Conservation (phyloP, 805 yeast genomes). For the Saturnispora sekii region DNA sequence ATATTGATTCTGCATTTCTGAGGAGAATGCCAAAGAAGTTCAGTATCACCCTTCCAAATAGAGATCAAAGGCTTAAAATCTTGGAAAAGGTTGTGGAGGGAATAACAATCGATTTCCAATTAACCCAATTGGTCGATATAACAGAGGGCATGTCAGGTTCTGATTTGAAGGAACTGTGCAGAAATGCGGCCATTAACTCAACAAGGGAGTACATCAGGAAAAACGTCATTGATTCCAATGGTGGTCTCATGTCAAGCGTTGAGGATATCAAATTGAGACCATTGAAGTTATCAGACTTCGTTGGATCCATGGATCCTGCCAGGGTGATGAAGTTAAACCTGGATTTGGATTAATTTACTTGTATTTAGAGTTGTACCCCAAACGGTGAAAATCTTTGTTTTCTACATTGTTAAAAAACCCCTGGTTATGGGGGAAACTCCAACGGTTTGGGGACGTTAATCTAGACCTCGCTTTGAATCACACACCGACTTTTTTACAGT, state of each 20-base stretch:
- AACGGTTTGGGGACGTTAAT: constrained; percentile 15
- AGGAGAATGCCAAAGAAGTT: constrained; percentile 90
- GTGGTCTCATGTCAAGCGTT: constrained; percentile 26
- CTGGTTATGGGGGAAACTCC: background rate
- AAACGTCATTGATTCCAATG: constrained; percentile 35
- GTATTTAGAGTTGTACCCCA: constrained; percentile 9
- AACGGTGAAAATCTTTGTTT: background rate
- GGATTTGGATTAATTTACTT: constrained; percentile 11
- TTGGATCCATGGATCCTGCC: constrained; percentile 26
- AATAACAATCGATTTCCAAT: constrained; percentile 59
- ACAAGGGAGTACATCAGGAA: constrained; percentile 70
- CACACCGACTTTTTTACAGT: constrained; percentile 30
- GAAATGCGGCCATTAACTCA: constrained; percentile 87
- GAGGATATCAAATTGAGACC: constrained; percentile 46
- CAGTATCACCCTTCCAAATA: constrained; percentile 63
- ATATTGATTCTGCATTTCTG: constrained; percentile 85
- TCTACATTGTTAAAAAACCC: background rate
- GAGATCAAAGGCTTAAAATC: constrained; percentile 59
- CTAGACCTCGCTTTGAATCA: constrained; percentile 44
- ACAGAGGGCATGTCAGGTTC: constrained; percentile 84
- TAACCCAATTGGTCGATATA: constrained; percentile 45
- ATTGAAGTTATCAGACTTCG: constrained; percentile 53
- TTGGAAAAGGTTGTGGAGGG: constrained; percentile 58
- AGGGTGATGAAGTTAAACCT: constrained; percentile 12
- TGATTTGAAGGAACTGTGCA: constrained; percentile 80